Base-by-base conservation (phyloP, 768 basidiomycete genomes). In the Lactarius evosmus region DNA sequence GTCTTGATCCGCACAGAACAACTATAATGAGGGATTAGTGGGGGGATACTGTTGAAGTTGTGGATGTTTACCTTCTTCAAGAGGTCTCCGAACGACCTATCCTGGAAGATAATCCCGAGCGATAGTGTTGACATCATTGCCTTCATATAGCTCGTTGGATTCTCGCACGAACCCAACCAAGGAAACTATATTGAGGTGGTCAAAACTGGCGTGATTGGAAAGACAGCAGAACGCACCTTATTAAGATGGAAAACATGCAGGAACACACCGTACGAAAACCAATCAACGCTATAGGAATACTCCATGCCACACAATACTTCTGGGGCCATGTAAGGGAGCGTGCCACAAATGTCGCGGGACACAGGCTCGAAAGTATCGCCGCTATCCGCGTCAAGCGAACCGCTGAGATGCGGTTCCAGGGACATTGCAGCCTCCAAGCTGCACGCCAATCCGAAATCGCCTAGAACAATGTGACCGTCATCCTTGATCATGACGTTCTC, bases 401-500 rank as follows among this genome's bases (percentile, higher is more conserved):
- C 22, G 17, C 55, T 19, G 36, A 19, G 6, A 51, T 34, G 52
- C 19, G 27, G 40, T 22, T 33, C 44, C 3, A 25, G 30, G 8
- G 29, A 40, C 25, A 9, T 8, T 30, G 44, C 38, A 33, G 25
- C 8, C 7, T 63, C 58, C 44, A 71, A 58, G 22, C 62, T 57
- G 19, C 50, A 32, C 3, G 69, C 63, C 32, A 73, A 66, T 22
- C 95, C 95, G 73, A 98, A 91, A 74, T 98, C 95, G 2, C 93
- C 93, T 9, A 98, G 82, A 74, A 95, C 95, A 69, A 98, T 85
- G 58, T 89, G 84, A 72, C 94, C 91, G 34, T 86, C 83, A 71
- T 94, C 91, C 73, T 96, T 93, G 59, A 98, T 74, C 40, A 97
- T 76, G 1, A 96, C 90, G 70, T 98, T 98, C 78, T 98, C 95